phyloP scores from a whole-genome alignment of 73 alveolate genomes.

The Blepharisma japonicum region DNA sequence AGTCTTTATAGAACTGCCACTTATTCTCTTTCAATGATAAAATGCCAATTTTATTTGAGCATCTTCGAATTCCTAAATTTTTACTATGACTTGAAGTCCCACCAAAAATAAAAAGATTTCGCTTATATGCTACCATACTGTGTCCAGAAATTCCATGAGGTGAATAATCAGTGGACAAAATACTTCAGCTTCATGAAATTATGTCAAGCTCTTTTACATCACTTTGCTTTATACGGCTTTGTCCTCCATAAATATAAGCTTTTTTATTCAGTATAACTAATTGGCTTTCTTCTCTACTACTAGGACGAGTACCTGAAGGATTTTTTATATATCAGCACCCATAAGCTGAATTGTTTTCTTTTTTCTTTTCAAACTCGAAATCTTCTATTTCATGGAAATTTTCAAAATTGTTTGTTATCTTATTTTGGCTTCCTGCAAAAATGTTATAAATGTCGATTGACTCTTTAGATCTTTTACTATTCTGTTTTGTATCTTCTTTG shows the following conservation, averaged over 20 bases:
- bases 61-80: slow-evolving; percentile 9
- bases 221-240: not conserved
- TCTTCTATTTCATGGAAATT: too few species aligned
- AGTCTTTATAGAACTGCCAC: not conserved
- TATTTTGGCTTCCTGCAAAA: too few species aligned
- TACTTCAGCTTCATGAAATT: not conserved
- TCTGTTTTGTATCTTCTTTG: too few species aligned
- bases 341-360: too few species aligned
- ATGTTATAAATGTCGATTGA: too few species aligned
- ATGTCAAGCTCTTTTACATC: not conserved
- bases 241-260: slow-evolving; percentile 30
- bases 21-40: not conserved
- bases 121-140: slow-evolving; percentile 9
- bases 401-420: too few species aligned
- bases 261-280: not conserved
- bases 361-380: too few species aligned
- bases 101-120: slow-evolving; percentile 20
- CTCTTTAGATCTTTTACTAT: too few species aligned
- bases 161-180: not conserved
- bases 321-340: not conserved
- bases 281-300: slow-evolving; percentile 15
- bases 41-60: not conserved
- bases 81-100: slow-evolving; percentile 23
- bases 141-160: slow-evolving; percentile 28
- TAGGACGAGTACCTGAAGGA: slow-evolving; percentile 7